A percentile compares a stretch with the other conserved stretches of the same genome.
Conservation (phyloP, 169 alveolate species). For the Plasmodium inui region DNA sequence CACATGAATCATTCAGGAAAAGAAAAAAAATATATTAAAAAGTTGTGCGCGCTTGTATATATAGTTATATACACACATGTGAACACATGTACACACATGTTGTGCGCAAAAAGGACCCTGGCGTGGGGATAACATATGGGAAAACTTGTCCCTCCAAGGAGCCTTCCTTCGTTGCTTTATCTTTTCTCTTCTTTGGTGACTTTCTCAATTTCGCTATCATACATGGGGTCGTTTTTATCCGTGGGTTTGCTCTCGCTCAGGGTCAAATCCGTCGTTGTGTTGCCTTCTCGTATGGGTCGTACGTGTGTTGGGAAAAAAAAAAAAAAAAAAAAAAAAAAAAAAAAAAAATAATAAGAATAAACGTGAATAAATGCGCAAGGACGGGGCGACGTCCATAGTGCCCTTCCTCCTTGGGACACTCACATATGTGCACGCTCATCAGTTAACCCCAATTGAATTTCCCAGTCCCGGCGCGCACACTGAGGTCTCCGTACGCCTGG, state of each 20-base stretch:
- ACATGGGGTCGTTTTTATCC: conserved; percentile 75
- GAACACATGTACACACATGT: neutral
- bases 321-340: conserved; percentile 14
- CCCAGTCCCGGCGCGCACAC: conserved; percentile 69
- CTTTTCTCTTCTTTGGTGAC: conserved; percentile 18
- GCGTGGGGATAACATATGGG: neutral
- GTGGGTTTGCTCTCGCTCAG: conserved; percentile 14
- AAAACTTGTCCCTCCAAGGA: neutral
- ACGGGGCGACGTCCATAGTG: neutral
- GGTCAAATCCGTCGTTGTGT: conserved; percentile 16
- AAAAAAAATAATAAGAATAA: neutral
- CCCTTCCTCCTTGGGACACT: neutral
- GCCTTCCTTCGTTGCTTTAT: neutral
- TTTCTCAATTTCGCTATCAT: conserved; percentile 66
- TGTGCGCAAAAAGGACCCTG: neutral
- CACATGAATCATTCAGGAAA: neutral
- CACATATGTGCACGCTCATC: neutral
- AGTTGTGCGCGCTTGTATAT: neutral
- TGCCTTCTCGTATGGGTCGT: conserved; percentile 13
- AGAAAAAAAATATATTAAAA: neutral
- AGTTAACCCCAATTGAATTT: conserved; percentile 70
- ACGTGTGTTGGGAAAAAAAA: neutral
- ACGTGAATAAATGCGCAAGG: neutral
- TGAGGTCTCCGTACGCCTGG: conserved; percentile 58
- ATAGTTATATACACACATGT: neutral